Conservation (phyloP, 2,329 filamentous ascomycete species). For the Capronia epimyces region DNA sequence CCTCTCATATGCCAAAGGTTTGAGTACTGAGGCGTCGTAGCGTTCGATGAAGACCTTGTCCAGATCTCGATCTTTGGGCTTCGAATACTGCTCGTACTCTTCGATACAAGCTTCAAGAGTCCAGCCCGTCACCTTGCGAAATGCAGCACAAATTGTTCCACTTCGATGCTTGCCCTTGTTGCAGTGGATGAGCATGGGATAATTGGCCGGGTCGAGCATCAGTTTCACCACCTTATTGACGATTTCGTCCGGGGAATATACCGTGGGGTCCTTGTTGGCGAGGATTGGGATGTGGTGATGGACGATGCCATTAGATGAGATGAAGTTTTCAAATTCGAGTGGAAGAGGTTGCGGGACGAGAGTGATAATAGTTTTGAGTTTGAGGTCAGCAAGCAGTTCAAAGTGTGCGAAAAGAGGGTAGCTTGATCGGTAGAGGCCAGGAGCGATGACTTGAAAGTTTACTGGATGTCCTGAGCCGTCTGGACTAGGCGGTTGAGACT, state of each 20-base stretch:
- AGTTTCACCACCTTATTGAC: constrained; percentile 68
- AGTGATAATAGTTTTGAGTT: constrained; percentile 68
- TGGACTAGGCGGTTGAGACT: constrained; percentile 33
- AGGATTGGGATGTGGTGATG: constrained; percentile 72
- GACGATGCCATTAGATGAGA: constrained; percentile 60
- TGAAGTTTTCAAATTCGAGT: constrained; percentile 53
- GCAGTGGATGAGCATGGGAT: constrained; percentile 82
- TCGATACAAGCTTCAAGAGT: constrained; percentile 56
- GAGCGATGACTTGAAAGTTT: constrained; percentile 72
- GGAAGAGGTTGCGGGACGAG: constrained; percentile 48
- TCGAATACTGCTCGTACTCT: constrained; percentile 65
- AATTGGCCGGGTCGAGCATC: constrained; percentile 65
- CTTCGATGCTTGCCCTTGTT: constrained; percentile 93
- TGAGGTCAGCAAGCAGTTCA: constrained; percentile 60
- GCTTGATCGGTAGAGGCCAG: constrained; percentile 73
- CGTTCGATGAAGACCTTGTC: constrained; percentile 28
- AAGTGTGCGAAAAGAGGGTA: constrained; percentile 70
- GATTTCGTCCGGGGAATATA: constrained; percentile 58
- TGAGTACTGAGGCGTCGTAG: constrained; percentile 26
- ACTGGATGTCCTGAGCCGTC: constrained; percentile 43
- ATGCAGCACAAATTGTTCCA: constrained; percentile 76
- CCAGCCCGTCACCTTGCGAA: constrained; percentile 70
- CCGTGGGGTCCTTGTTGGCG: constrained; percentile 72
- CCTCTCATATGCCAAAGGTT: constrained; percentile 26
- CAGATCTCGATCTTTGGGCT: constrained; percentile 44